phyloP scores from a whole-genome alignment of 176 grass and related monocot species.

The Bonia amplexicaulis region DNA sequence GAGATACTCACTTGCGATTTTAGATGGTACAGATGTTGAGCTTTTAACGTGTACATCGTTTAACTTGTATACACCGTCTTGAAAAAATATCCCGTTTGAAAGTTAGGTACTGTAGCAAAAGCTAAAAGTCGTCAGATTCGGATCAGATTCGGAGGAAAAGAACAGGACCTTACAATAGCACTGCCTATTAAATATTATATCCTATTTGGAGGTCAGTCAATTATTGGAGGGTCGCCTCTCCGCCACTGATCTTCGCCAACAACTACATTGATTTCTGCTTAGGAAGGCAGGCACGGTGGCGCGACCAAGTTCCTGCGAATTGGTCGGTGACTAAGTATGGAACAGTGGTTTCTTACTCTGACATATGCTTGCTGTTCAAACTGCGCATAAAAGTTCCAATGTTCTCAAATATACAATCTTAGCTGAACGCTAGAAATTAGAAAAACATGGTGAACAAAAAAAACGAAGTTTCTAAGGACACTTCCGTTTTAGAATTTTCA shows the following conservation, averaged over 20 bases:
- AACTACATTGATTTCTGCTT: neutral
- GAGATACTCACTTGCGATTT: too few relatives aligned
- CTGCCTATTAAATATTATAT: too few relatives aligned
- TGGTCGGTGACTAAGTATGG: neutral
- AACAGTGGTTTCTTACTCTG: neutral
- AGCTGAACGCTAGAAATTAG: neutral
- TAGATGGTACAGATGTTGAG: too few relatives aligned
- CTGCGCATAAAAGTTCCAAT: neutral
- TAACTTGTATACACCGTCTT: too few relatives aligned
- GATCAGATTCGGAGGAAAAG: too few relatives aligned
- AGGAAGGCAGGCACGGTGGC: neutral
- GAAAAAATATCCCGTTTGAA: too few relatives aligned
- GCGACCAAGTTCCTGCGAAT: neutral
- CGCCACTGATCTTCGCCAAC: neutral
- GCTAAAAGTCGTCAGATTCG: too few relatives aligned
- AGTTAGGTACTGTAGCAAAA: too few relatives aligned
- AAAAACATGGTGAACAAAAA: neutral
- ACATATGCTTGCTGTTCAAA: neutral
- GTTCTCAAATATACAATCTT: neutral
- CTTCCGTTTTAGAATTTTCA: neutral
- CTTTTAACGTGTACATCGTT: too few relatives aligned
- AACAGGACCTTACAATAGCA: too few relatives aligned
- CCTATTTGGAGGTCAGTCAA: too few relatives aligned
- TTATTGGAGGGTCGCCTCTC: too few relatives aligned
- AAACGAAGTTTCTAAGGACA: neutral